Percentiles rank a stretch among this genome's conserved stretches.
These are phyloP conservation scores for Gillenia trifoliata DNA, from an alignment of 306 rosid species.

Conservation along the genomic window DNA sequence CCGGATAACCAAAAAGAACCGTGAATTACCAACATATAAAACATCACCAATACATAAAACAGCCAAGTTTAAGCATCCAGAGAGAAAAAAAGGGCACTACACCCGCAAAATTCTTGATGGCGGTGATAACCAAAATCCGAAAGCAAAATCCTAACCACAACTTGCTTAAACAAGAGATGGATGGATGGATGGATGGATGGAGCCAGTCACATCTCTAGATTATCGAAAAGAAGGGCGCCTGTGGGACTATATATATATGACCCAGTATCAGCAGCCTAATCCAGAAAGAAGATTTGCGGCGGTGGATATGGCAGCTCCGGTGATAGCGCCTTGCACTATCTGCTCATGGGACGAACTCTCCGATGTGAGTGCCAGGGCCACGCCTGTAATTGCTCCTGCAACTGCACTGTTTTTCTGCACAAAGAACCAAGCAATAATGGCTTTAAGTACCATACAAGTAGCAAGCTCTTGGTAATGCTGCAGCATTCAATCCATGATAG, in stretches of 20 bases:
- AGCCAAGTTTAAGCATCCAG: background rate
- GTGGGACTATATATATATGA: background rate
- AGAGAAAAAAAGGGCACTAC: background rate
- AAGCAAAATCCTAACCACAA: background rate
- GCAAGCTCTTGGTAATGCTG: background rate
- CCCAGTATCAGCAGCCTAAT: constrained; percentile 16
- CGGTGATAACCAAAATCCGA: no score
- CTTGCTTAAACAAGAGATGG: background rate
- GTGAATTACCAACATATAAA: background rate
- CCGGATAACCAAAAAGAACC: background rate
- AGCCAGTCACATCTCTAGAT: background rate
- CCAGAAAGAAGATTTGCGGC: constrained; percentile 80
- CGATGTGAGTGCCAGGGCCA: constrained; percentile 62
- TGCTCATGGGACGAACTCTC: constrained; percentile 70
- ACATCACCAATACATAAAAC: background rate
- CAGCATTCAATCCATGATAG: background rate
- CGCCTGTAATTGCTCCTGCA: constrained; percentile 81
- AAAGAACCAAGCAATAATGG: background rate
- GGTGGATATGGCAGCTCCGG: constrained; percentile 83
- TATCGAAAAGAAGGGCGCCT: background rate
- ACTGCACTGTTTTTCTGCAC: constrained; percentile 88
- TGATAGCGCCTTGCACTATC: constrained; percentile 73
- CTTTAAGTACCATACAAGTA: background rate
- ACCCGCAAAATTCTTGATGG: background rate
- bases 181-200: no score